Conservation (phyloP, 257 asterid species). For the Vinca minor region DNA sequence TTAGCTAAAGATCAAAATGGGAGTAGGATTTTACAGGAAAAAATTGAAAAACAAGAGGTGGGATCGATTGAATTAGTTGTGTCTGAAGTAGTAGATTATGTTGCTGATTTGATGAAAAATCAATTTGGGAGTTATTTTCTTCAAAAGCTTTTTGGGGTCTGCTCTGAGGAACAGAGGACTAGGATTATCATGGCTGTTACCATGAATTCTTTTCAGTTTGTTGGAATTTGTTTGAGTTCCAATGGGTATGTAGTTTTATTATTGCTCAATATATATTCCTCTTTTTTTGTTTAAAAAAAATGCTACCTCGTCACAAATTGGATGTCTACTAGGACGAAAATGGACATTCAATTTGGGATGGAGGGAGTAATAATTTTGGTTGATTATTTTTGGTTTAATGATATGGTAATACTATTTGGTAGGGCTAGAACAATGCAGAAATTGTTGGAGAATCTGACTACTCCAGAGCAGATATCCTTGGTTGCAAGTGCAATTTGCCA, state of each 20-base stretch:
- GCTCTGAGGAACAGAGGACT: slow-evolving; percentile 62
- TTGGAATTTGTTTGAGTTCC: slow-evolving; percentile 35
- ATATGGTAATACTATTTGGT: background rate
- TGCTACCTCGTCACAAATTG: too few species aligned
- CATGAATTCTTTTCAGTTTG: slow-evolving; percentile 25
- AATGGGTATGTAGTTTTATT: slow-evolving; percentile 43
- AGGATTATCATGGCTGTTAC: slow-evolving; percentile 38
- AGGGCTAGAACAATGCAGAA: slow-evolving; percentile 51
- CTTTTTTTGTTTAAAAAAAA: too few species aligned
- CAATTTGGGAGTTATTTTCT: slow-evolving; percentile 54
- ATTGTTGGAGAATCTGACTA: slow-evolving; percentile 45
- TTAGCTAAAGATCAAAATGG: slow-evolving; percentile 38
- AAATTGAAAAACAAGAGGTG: slow-evolving; percentile 30
- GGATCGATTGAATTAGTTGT: slow-evolving; percentile 36
- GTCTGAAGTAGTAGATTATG: slow-evolving; percentile 25
- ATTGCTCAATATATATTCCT: too few species aligned
- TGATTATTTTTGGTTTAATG: too few species aligned
- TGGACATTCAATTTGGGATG: too few species aligned
- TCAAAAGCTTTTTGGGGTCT: slow-evolving; percentile 42
- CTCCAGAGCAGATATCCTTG: slow-evolving; percentile 45
- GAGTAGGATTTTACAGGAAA: slow-evolving; percentile 31
- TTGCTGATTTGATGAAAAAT: slow-evolving; percentile 39
- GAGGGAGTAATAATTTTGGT: too few species aligned
- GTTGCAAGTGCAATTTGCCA: slow-evolving; percentile 32
- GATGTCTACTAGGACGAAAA: too few species aligned